These are phyloP conservation scores for Auriculariales sp. DNA, from an alignment of 768 basidiomycete species.

Conservation along the genomic window DNA sequence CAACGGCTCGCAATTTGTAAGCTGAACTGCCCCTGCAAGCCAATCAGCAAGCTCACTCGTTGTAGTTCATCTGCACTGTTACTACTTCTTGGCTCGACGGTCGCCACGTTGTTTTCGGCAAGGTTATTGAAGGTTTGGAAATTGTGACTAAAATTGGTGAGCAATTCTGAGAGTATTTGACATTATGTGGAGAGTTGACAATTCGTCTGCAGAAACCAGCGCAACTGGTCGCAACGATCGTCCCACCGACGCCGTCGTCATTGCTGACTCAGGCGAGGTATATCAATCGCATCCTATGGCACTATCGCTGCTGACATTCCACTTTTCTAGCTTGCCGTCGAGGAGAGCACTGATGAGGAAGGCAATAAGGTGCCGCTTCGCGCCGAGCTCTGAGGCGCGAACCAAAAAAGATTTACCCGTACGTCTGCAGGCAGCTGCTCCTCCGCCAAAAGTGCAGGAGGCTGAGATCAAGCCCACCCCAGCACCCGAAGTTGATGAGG, in stretches of 20 bases:
- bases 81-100: constrained; percentile 83
- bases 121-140: constrained; percentile 86
- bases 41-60: constrained; percentile 1
- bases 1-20: constrained; percentile 85
- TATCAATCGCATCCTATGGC: constrained; percentile 5
- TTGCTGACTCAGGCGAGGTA: constrained; percentile 83
- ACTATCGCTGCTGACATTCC: constrained; percentile 3
- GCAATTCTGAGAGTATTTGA: constrained; percentile 8
- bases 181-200: background rate
- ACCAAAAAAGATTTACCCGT: background rate
- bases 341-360: constrained; percentile 39
- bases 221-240: constrained; percentile 56
- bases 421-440: background rate
- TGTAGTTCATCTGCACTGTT: constrained; percentile 84
- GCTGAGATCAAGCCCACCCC: background rate
- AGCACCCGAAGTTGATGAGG: background rate
- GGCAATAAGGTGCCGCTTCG: constrained; percentile 87
- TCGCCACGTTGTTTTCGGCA: constrained; percentile 88
- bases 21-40: constrained; percentile 12
- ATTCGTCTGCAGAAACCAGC: constrained; percentile 45
- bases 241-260: constrained; percentile 63
- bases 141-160: constrained; percentile 62
- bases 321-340: constrained; percentile 18
- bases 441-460: background rate
- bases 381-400: constrained; percentile 67